These are phyloP conservation scores for Pleurotus eryngii DNA, from an alignment of 768 basidiomycete species.

Conservation along the genomic window DNA sequence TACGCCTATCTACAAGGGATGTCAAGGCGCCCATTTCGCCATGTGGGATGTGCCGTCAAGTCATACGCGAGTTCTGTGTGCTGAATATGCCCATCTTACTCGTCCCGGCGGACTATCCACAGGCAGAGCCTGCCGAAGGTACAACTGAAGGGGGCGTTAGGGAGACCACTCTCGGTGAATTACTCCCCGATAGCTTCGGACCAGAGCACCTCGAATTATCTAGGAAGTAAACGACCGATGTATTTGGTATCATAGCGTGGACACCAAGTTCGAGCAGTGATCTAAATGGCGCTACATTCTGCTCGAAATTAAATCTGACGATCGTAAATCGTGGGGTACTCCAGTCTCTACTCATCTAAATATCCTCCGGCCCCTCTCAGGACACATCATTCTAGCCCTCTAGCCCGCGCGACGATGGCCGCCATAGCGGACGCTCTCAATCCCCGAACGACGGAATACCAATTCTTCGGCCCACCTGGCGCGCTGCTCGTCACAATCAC, in stretches of 20 bases:
- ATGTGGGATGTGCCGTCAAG: constrained; percentile 92
- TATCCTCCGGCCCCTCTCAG: no score
- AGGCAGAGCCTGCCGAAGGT: constrained; percentile 29
- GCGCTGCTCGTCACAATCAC: constrained; percentile 65
- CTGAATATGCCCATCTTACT: constrained; percentile 71
- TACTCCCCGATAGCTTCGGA: constrained; percentile 87
- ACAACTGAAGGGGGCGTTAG: constrained; percentile 50
- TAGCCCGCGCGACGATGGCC: no score
- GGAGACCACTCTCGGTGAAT: constrained; percentile 65
- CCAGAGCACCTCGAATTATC: constrained; percentile 74
- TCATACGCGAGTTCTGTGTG: constrained; percentile 83
- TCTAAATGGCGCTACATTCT: no score
- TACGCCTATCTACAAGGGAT: constrained; percentile 45
- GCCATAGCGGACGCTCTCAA: constrained; percentile 35
- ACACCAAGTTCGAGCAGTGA: no score
- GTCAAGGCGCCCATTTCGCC: constrained; percentile 69
- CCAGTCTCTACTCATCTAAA: no score
- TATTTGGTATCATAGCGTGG: no score
- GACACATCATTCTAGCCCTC: no score
- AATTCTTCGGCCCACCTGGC: constrained; percentile 80
- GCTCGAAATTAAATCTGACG: no score
- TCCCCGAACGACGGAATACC: constrained; percentile 67
- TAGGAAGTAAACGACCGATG: constrained; percentile 12
- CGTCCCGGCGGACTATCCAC: constrained; percentile 61
- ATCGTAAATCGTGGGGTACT: no score